Base-by-base conservation (phyloP, 2,329 filamentous ascomycete species). In the Colletotrichum aenigma region DNA sequence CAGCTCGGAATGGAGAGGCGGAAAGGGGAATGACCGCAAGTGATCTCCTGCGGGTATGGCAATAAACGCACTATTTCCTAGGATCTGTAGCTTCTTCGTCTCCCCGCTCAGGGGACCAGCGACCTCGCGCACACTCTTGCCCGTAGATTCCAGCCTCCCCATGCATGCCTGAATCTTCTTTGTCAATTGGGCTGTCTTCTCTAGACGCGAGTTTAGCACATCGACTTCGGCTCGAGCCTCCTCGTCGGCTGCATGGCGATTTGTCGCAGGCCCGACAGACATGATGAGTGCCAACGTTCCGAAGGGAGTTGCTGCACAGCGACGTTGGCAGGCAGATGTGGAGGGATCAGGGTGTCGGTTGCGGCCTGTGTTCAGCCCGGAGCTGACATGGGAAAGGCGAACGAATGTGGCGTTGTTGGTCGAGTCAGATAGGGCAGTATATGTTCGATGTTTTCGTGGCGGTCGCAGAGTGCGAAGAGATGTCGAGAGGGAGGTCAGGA, bases 111-210 rank as follows among this genome's bases (percentile, higher is more conserved):
- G 93, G 10, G 97, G 97, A 1, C 95, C 95, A 71, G 97, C 96
- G 13, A 97, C 96, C 82, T 98, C 95, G 81, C 95, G 94, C 24
- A 98, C 96, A 76, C 94, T 96, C 85, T 96, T 95, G 21, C 96
- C 97, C 69, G 95, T 97, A 48, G 93, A 92, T 80, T 98, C 96
- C 38, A 99, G 89, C 71, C 96, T 91, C 48, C 92, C 91, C 79
- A 98, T 90, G 67, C 95, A 98, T 32, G 94, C 94, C 85, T 98
- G 94, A 71, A 99, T 98, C 88, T 98, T 98, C 88, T 97, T 98
- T 36, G 96, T 98, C 83, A 98, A 90, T 82, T 95, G 92, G 76
- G 96, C 94, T 79, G 97, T 97, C 90, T 98, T 98, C 80, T 97
- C 95, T 77, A 98, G 92, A 52, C 92, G 89, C 70, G 92, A 94